A percentile compares a stretch with the other conserved stretches of the same genome.
phyloP scores from a whole-genome alignment of 257 asterid species.

The Eucommia ulmoides region DNA sequence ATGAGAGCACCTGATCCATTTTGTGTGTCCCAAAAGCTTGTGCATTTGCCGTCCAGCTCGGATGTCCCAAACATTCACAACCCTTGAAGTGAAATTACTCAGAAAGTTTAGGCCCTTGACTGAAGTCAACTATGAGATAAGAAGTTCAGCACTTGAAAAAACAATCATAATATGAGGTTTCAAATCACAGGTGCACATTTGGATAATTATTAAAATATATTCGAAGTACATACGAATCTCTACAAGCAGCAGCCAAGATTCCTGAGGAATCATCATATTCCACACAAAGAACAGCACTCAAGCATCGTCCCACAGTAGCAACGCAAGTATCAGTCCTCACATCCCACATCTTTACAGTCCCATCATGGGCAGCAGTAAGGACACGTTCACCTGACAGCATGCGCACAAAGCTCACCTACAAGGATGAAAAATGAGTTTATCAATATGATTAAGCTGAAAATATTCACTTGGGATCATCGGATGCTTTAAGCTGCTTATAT shows the following conservation, averaged over 20 bases:
- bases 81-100: slow-evolving; percentile 26
- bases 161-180: slow-evolving; percentile 1
- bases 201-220: slow-evolving; percentile 2
- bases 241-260: slow-evolving; percentile 88
- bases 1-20: slow-evolving; percentile 71
- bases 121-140: slow-evolving; percentile 7
- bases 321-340: slow-evolving; percentile 97
- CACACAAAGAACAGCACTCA: slow-evolving; percentile 91
- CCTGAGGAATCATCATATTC: slow-evolving; percentile 89
- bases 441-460: no score
- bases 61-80: slow-evolving; percentile 86
- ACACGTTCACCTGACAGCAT: slow-evolving; percentile 98
- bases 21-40: slow-evolving; percentile 85
- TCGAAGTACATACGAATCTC: slow-evolving; percentile 62
- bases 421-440: slow-evolving; percentile 12
- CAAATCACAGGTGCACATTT: slow-evolving; percentile 6
- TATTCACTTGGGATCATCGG: no score
- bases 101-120: slow-evolving; percentile 15
- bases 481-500: no score
- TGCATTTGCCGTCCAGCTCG: slow-evolving; percentile 90
- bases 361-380: slow-evolving; percentile 94
- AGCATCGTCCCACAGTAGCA: slow-evolving; percentile 90
- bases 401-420: slow-evolving; percentile 78
- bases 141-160: slow-evolving; percentile 1
- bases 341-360: slow-evolving; percentile 99